A percentile compares a stretch with the other conserved stretches of the same genome.
phyloP scores from a whole-genome alignment of 176 grass and related monocot genomes.

The Poa annua region DNA sequence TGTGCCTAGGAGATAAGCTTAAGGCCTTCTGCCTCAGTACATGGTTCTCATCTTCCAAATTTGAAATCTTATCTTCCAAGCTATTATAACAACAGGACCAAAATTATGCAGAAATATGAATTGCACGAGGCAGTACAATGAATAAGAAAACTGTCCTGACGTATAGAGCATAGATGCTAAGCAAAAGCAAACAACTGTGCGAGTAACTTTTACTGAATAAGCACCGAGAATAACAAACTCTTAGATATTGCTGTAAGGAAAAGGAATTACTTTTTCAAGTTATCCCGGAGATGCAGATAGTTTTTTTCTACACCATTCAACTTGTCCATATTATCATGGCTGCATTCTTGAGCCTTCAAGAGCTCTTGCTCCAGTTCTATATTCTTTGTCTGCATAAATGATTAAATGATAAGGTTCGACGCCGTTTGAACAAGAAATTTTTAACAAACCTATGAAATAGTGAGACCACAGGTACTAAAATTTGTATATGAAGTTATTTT shows the following conservation, averaged over 20 bases:
- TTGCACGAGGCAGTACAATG: conserved; percentile 3
- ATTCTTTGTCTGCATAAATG: conserved; percentile 57
- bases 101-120: conserved; percentile 16
- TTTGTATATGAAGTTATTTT: conserved; percentile 14
- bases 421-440: conserved; percentile 26
- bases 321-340: conserved; percentile 74
- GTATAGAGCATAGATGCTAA: not conserved
- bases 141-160: not conserved
- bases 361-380: conserved; percentile 72
- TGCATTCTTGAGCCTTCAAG: conserved; percentile 57
- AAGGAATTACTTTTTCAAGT: conserved; percentile 64
- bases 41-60: conserved; percentile 89
- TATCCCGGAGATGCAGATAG: conserved; percentile 66
- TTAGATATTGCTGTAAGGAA: conserved; percentile 5
- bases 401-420: conserved; percentile 22
- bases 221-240: not conserved
- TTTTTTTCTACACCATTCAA: conserved; percentile 73
- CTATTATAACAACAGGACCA: conserved; percentile 47
- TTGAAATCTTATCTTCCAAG: conserved; percentile 84
- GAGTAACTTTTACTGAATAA: not conserved
- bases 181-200: not conserved
- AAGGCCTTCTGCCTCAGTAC: conserved; percentile 86
- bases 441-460: not conserved
- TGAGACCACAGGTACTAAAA: not conserved
- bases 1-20: conserved; percentile 73